Conservation (phyloP, 768 basidiomycete genomes). For the Russula abietina region DNA sequence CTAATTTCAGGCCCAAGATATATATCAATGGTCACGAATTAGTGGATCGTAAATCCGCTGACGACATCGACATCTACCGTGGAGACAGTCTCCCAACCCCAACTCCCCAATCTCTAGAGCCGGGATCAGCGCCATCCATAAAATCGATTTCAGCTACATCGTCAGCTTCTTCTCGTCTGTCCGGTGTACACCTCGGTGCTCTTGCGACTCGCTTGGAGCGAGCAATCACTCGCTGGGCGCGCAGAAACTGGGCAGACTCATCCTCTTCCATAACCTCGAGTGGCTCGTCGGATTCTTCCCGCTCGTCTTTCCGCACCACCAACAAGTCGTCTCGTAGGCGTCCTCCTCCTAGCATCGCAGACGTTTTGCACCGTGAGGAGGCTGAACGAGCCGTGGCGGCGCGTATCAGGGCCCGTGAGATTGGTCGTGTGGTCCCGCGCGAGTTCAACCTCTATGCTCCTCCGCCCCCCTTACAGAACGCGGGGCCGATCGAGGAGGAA, state of each 20-base stretch:
- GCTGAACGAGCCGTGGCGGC: constrained; percentile 58
- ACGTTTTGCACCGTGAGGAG: constrained; percentile 42
- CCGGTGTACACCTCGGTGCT: constrained; percentile 33
- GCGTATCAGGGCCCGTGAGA: constrained; percentile 57
- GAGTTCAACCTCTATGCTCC: constrained; percentile 63
- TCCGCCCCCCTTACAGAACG: constrained; percentile 28
- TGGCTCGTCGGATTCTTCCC: constrained; percentile 39
- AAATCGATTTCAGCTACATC: constrained; percentile 35
- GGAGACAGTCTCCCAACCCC: constrained; percentile 41
- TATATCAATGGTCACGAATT: constrained; percentile 14
- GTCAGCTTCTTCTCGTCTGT: constrained; percentile 32
- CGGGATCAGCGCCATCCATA: constrained; percentile 28
- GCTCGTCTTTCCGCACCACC: constrained; percentile 38
- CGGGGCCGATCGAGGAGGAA: constrained; percentile 7
- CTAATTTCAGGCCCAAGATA: constrained; percentile 4
- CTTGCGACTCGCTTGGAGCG: constrained; percentile 56
- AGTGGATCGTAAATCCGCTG: constrained; percentile 24
- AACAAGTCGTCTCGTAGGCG: constrained; percentile 34
- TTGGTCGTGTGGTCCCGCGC: constrained; percentile 52
- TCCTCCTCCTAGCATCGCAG: constrained; percentile 44
- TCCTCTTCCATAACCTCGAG: constrained; percentile 38
- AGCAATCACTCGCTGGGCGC: constrained; percentile 69
- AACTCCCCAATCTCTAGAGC: constrained; percentile 30
- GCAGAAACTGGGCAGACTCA: constrained; percentile 38
- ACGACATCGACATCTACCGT: constrained; percentile 55